Conservation (phyloP, 1,284 basidiomycete species). For the Gomphus bonarii region DNA sequence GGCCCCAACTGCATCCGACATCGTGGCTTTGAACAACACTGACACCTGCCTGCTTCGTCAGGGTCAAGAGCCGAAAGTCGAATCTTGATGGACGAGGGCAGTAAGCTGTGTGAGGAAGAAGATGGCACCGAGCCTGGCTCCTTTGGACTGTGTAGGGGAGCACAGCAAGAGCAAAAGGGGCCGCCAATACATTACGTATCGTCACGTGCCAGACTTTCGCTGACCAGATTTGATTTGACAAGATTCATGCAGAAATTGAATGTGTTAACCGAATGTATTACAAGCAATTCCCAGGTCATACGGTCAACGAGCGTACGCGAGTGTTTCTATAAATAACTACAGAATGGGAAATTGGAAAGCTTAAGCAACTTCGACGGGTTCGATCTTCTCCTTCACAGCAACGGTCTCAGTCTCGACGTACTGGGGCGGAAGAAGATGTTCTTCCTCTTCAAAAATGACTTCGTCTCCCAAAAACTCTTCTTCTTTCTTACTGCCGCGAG, state of each 20-base stretch:
- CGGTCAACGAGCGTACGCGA: neutral
- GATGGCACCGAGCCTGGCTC: too few species aligned
- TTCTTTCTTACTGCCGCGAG: constrained; percentile 29
- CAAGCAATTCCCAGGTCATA: too few species aligned
- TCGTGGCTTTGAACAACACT: neutral
- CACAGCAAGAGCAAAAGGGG: too few species aligned
- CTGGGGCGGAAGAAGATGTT: constrained; percentile 15
- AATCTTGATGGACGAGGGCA: neutral
- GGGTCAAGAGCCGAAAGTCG: neutral
- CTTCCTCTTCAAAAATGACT: constrained; percentile 23
- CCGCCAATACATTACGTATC: too few species aligned
- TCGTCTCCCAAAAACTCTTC: constrained; percentile 26
- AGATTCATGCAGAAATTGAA: too few species aligned
- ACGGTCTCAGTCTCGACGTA: constrained; percentile 1
- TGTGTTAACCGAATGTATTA: too few species aligned
- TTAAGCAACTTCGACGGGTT: neutral
- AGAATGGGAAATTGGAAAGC: neutral
- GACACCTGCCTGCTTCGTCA: neutral
- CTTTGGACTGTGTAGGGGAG: too few species aligned
- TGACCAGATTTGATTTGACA: too few species aligned
- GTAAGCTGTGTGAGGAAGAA: neutral
- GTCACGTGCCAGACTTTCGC: too few species aligned
- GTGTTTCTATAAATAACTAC: neutral
- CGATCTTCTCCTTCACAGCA: constrained; percentile 7
- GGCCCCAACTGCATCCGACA: neutral